Evolutionary conservation across 1,284 basidiomycete genomes (phyloP).

Genomic region (Golubevia pallescens): DNA sequence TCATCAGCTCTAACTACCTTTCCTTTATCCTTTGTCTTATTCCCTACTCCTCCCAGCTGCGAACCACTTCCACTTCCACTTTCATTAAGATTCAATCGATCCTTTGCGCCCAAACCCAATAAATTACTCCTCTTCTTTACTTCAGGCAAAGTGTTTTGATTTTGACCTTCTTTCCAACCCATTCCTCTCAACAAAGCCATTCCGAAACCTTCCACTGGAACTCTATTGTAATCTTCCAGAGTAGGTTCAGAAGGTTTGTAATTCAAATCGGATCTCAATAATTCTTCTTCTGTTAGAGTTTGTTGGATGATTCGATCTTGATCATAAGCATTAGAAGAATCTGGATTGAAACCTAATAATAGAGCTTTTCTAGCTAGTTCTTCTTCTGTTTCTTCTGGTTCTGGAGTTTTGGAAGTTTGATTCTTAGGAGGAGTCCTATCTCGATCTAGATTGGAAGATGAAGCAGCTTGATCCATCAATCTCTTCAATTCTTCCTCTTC

Average conservation of each 20-base stretch:
- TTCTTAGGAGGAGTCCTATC: neutral
- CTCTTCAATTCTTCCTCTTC: neutral
- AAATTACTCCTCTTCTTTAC: constrained; percentile 48
- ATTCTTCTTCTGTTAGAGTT: constrained; percentile 30
- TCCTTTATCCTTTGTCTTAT: constrained; percentile 7
- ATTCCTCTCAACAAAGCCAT: constrained; percentile 91
- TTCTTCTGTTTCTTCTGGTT: neutral
- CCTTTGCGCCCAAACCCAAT: constrained; percentile 58
- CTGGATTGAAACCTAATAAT: neutral
- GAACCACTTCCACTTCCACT: constrained; percentile 8
- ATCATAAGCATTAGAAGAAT: too few species aligned
- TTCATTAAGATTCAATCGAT: constrained; percentile 25
- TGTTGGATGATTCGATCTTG: neutral
- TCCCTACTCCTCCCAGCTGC: too few species aligned
- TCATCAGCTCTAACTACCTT: constrained; percentile 12
- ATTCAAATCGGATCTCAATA: constrained; percentile 42
- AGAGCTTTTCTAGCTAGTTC: neutral
- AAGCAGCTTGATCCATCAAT: neutral
- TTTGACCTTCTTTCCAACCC: constrained; percentile 84
- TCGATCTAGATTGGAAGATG: neutral
- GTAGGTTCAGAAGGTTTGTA: constrained; percentile 67
- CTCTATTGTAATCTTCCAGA: constrained; percentile 83
- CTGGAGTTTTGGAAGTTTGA: neutral
- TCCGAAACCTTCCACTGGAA: constrained; percentile 91
- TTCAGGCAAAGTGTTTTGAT: constrained; percentile 12